Percentiles rank a stretch among this genome's conserved stretches.
Conservation (phyloP, 208 protist genomes). For the Plasmodiophora brassicae region DNA sequence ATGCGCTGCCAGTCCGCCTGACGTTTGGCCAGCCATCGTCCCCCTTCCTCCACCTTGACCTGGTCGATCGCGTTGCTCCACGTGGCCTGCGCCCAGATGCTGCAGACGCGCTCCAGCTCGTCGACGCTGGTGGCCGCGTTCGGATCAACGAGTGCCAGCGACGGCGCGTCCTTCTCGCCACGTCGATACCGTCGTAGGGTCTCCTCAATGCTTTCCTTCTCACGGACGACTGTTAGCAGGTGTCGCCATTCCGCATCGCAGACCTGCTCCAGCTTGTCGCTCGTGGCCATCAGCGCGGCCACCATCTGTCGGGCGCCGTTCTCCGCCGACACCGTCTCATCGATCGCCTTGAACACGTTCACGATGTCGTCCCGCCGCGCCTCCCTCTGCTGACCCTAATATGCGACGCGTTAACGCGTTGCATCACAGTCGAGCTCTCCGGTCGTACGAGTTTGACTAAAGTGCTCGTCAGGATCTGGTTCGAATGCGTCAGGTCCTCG, state of each 20-base stretch:
- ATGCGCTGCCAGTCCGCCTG: background rate
- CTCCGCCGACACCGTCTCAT: background rate
- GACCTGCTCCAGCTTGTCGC: background rate
- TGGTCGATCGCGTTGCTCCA: slow-evolving; percentile 13
- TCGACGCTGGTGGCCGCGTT: background rate
- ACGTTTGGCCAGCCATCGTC: background rate
- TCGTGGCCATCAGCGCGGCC: background rate
- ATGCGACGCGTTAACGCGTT: no score
- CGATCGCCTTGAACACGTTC: background rate
- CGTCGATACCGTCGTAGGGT: background rate
- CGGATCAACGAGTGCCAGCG: background rate
- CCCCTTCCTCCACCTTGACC: background rate
- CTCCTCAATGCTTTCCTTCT: background rate
- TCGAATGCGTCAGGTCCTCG: background rate
- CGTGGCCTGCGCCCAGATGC: background rate
- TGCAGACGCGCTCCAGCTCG: background rate
- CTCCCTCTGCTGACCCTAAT: background rate
- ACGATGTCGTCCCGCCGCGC: background rate
- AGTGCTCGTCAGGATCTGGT: no score
- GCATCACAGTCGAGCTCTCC: no score
- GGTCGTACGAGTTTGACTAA: no score
- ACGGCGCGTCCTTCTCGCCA: background rate
- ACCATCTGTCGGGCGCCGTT: background rate
- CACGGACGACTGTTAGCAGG: background rate
- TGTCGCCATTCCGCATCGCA: background rate